These are phyloP conservation scores for Jackrogersella multiformis DNA, from an alignment of 495 filamentous ascomycete species.

Conservation along the genomic window DNA sequence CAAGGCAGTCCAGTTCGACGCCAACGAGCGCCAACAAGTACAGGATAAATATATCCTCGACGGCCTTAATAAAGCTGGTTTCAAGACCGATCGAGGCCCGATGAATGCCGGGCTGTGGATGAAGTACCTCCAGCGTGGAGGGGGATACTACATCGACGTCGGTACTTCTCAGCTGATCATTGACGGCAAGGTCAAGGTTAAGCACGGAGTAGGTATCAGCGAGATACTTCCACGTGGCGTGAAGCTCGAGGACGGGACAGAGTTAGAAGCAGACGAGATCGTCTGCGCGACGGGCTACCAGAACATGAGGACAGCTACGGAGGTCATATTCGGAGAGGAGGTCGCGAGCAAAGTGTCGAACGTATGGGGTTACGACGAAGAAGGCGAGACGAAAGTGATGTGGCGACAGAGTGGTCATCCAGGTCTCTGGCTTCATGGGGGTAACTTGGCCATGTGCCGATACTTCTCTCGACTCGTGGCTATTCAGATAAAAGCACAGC, in stretches of 20 bases:
- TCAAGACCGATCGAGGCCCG: slow-evolving; percentile 73
- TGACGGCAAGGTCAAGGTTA: slow-evolving; percentile 79
- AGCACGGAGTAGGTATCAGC: slow-evolving; percentile 72
- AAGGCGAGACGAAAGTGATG: slow-evolving; percentile 78
- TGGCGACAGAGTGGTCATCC: slow-evolving; percentile 77
- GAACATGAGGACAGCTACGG: slow-evolving; percentile 74
- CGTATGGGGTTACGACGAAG: slow-evolving; percentile 82
- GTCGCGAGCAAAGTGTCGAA: slow-evolving; percentile 70
- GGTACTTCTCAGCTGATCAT: slow-evolving; percentile 76
- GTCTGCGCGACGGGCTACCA: slow-evolving; percentile 85
- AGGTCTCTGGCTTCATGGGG: slow-evolving; percentile 86
- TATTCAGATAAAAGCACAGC: slow-evolving; percentile 76
- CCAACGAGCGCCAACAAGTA: slow-evolving; percentile 57
- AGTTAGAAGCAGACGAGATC: slow-evolving; percentile 80
- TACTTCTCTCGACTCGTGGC: slow-evolving; percentile 77
- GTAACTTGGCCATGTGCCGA: slow-evolving; percentile 77
- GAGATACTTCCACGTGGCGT: slow-evolving; percentile 69
- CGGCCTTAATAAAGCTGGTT: slow-evolving; percentile 72
- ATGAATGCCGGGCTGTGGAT: slow-evolving; percentile 70
- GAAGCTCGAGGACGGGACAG: slow-evolving; percentile 70
- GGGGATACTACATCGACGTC: slow-evolving; percentile 86
- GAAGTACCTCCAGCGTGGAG: slow-evolving; percentile 81
- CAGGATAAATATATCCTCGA: slow-evolving; percentile 65
- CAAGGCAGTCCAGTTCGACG: slow-evolving; percentile 63
- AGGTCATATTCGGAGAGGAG: slow-evolving; percentile 74